Base-by-base conservation (phyloP, 352 stramenopile species). In the Phytophthora meadii region DNA sequence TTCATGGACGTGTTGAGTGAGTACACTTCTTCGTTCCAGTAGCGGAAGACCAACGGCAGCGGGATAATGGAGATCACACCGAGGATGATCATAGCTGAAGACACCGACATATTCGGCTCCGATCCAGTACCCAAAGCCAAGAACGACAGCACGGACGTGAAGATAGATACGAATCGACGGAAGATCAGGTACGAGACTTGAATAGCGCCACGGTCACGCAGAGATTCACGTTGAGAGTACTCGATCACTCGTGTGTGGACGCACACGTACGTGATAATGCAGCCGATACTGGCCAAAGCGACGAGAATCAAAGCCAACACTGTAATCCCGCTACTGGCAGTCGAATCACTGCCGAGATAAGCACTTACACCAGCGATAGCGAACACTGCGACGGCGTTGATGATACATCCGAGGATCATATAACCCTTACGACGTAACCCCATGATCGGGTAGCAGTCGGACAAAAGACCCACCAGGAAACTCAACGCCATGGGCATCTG, bases 381-480 rank as follows among this genome's bases (percentile, higher is more conserved):
- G 28, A 91, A 80, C 40, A 91, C 72, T 22, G 70, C 75, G n/a
- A 82, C 66, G 27, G 68, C 83, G 57, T 88, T 91, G 54, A 91
- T 65, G 62, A 85, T 66, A 44, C 72, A 83, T 5, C 94, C 94
- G 32, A 95, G 56, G 36, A 97, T 87, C 76, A 97, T 97, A 74
- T 97, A 98, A 11, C 87, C 84, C 74, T 97, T 97, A 45, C 92
- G 82, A 19, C 88, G 90, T 15, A 94, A 77, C 2, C 92, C 90
- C 76, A 91, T 89, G 74, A 98, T 94, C 32, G 94, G 92, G 61
- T 96, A 93, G 49, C 82, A 97, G 67, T 98, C 91, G 15, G 82
- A 96, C 11, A 97, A 59, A 2, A 98, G 72, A 30, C 92, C 92
- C 39, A 97, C 81, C 11, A 97, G 73, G 42, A 98, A 92, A 72